Evolutionary conservation across 1,284 basidiomycete genomes (phyloP), one percentile per base, ranked within the genome.

Genomic region (Trametes pubescens): DNA sequence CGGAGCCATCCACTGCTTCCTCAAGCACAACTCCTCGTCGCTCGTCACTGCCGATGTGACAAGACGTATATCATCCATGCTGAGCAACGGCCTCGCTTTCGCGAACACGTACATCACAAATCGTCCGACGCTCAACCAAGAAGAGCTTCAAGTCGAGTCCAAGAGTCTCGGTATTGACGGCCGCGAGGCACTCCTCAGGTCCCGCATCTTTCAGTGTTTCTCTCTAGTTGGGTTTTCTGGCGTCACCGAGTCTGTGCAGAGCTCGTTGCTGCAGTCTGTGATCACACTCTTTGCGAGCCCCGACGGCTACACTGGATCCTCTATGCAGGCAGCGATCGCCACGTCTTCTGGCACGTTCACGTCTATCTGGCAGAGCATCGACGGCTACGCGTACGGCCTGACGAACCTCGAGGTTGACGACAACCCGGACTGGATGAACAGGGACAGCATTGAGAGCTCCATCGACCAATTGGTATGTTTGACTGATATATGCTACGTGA

Each of bases 341-440:
- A 90, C 93, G 0, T 95, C 93, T 38, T 85, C 94, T 0, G 96
- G 95, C 5, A 84, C 87, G 1, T 97, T 98, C 75, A 90, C 88
- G 4, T 88, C 85, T 14, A 84, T 99, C 8, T 99, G 98, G 97
- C 87, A 92, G 64, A 86, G 88, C 60, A 82, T 85, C 0, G 97
- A 99, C 74, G 94, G 95, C 0, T 97, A 96, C 76, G 96, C 92
- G 0, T 97, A 94, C 77, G 98, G 97, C 3, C 87, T 99, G 11
- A 95, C 95, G 1, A 93, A 87, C 57, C 79, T 92, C 26, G 84
- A 87, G 46, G 75, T 86, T 14, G 75, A 79, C 10, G 84, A 81
- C 57, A 59, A 60, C 16, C 57, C 74, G 47, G 86, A 92, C 66
- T 83, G 84, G 70, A 77, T 93, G 67, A 94, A 95, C 72, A 80